phyloP scores from a whole-genome alignment of 2,329 filamentous ascomycete species.

The Exophiala sideris region DNA sequence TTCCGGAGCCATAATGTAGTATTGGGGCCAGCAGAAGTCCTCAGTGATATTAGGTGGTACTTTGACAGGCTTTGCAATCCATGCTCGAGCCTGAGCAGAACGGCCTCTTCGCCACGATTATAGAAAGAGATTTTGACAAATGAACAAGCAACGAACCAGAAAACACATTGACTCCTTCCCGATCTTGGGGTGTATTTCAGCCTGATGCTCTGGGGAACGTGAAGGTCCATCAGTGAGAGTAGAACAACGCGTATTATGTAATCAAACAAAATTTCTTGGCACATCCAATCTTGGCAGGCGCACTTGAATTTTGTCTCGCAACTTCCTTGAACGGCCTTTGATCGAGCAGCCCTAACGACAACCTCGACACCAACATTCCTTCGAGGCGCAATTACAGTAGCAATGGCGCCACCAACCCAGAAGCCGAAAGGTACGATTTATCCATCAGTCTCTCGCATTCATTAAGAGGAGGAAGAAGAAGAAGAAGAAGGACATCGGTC shows the following conservation, averaged over 20 bases:
- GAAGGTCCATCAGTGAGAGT: too few species aligned
- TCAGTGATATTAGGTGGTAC: too few species aligned
- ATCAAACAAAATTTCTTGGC: neutral
- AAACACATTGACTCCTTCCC: too few species aligned
- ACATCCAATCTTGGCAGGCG: neutral
- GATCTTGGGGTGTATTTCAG: too few species aligned
- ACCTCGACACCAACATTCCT: slow-evolving; percentile 12
- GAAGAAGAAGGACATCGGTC: neutral
- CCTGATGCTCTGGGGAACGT: too few species aligned
- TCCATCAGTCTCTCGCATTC: neutral
- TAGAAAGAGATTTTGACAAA: too few species aligned
- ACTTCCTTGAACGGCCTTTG: neutral
- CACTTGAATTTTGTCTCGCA: slow-evolving; percentile 2
- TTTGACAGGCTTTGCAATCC: too few species aligned
- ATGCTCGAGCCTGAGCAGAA: too few species aligned
- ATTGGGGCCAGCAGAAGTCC: too few species aligned
- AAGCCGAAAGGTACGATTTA: slow-evolving; percentile 28
- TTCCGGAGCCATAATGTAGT: neutral
- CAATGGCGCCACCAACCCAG: slow-evolving; percentile 30
- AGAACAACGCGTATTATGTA: too few species aligned
- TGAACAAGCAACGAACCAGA: too few species aligned
- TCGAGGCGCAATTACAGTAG: slow-evolving; percentile 16
- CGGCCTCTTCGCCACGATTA: too few species aligned
- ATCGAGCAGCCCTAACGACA: slow-evolving; percentile 13
- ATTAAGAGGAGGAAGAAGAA: neutral